Percentiles rank a stretch among this genome's conserved stretches.
These are phyloP conservation scores for Westerdykella sp. DNA, from an alignment of 2,329 filamentous ascomycete genomes.

Conservation along the genomic window DNA sequence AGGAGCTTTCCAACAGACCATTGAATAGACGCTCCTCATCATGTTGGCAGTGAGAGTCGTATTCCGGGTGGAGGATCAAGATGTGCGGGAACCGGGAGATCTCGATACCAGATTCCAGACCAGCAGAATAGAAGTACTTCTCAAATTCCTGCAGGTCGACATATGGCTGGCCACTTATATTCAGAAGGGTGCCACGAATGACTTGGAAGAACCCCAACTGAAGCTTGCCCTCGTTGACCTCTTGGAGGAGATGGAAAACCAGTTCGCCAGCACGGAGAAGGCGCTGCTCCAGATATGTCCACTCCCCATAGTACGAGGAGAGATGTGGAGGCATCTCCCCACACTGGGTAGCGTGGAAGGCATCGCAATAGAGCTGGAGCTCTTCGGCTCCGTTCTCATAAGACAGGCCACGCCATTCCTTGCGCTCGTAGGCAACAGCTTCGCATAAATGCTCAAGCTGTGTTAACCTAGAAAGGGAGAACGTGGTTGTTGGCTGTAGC, in stretches of 20 bases:
- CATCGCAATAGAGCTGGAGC: slow-evolving; percentile 8
- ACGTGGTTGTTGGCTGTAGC: no score
- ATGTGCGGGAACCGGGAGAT: slow-evolving; percentile 7
- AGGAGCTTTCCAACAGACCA: slow-evolving; percentile 1
- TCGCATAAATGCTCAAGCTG: slow-evolving; percentile 9
- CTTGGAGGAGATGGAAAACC: slow-evolving; percentile 3
- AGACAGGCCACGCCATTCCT: slow-evolving; percentile 9
- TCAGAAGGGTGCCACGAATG: slow-evolving; percentile 8
- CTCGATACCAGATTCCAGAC: slow-evolving; percentile 3
- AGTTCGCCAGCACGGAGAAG: slow-evolving; percentile 8
- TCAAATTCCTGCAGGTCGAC: slow-evolving; percentile 5
- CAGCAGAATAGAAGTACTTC: slow-evolving; percentile 9
- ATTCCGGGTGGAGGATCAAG: slow-evolving; percentile 8
- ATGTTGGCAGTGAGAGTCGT: background rate
- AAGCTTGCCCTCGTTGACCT: slow-evolving; percentile 3
- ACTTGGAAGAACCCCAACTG: slow-evolving; percentile 12
- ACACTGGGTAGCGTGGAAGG: slow-evolving; percentile 1
- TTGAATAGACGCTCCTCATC: background rate
- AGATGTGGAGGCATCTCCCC: slow-evolving; percentile 1
- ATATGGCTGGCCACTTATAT: slow-evolving; percentile 3
- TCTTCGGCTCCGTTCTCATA: slow-evolving; percentile 6
- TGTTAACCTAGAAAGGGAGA: no score
- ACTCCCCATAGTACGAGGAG: slow-evolving; percentile 7
- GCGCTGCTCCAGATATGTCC: slow-evolving; percentile 8
- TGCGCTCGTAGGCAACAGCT: slow-evolving; percentile 13